Evolutionary conservation across 1,139 yeast genomes (phyloP).

Genomic region (Pichia norvegensis): DNA sequence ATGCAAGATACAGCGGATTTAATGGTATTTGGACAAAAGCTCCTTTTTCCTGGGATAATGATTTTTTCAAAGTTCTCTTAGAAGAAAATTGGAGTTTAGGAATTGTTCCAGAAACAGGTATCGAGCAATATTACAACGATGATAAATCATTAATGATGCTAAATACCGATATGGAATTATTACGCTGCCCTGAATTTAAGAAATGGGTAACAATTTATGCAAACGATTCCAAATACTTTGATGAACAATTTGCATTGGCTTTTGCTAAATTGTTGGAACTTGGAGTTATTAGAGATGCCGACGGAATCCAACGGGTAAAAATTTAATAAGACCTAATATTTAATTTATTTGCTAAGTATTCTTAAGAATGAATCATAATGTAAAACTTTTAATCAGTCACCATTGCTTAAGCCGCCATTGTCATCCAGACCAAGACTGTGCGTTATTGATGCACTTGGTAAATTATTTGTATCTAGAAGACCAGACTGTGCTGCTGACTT

Average conservation of each 20-base stretch:
- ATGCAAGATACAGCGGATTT: constrained; percentile 42
- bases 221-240: constrained; percentile 58
- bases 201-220: constrained; percentile 69
- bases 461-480: constrained; percentile 44
- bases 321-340: constrained; percentile 8
- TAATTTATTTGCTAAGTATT: constrained; percentile 2
- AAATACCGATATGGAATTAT: constrained; percentile 73
- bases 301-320: constrained; percentile 26
- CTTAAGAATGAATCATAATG: not conserved
- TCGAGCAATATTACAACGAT: constrained; percentile 32
- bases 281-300: constrained; percentile 44
- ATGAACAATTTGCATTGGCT: constrained; percentile 63
- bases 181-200: constrained; percentile 56
- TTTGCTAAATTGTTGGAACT: constrained; percentile 64
- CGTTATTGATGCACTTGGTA: constrained; percentile 42
- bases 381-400: not conserved
- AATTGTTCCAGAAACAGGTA: constrained; percentile 36
- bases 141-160: constrained; percentile 66
- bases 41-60: constrained; percentile 34
- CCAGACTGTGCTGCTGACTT: constrained; percentile 31
- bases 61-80: constrained; percentile 31
- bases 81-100: constrained; percentile 31
- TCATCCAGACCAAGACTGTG: constrained; percentile 24
- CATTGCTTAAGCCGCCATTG: constrained; percentile 18
- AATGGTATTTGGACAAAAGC: constrained; percentile 37